Conservation (phyloP, 1,139 yeast species). For the Kluyveromyces sp. region DNA sequence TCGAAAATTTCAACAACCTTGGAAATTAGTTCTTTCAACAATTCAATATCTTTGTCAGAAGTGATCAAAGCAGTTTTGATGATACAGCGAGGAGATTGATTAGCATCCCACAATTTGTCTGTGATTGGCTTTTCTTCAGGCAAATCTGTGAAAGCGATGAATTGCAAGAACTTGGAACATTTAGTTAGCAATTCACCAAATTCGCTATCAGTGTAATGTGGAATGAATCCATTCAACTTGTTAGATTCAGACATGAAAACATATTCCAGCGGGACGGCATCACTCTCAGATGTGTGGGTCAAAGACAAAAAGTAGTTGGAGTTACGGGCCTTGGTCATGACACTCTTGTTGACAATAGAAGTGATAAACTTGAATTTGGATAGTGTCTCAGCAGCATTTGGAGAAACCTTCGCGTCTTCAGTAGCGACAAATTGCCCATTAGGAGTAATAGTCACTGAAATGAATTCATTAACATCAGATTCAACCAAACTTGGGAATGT, state of each 20-base stretch:
- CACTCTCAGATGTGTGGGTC: constrained; percentile 68
- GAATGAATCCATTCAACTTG: constrained; percentile 66
- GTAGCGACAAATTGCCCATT: constrained; percentile 41
- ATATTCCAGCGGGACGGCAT: constrained; percentile 60
- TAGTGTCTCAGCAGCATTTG: constrained; percentile 17
- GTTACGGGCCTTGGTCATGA: constrained; percentile 71
- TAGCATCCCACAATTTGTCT: constrained; percentile 35
- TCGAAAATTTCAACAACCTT: constrained; percentile 32
- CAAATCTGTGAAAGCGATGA: constrained; percentile 76
- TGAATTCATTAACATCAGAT: constrained; percentile 49
- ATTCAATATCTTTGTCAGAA: constrained; percentile 15
- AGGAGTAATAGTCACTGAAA: constrained; percentile 56
- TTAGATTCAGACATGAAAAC: constrained; percentile 87
- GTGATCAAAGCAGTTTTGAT: constrained; percentile 23
- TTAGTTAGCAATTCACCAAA: constrained; percentile 42
- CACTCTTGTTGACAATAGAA: constrained; percentile 77
- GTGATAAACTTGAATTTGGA: constrained; percentile 51
- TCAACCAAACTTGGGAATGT: constrained; percentile 37
- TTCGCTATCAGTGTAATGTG: constrained; percentile 39
- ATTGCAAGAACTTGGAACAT: constrained; percentile 50
- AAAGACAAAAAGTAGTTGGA: constrained; percentile 75
- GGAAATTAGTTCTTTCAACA: constrained; percentile 28
- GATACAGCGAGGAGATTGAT: constrained; percentile 43
- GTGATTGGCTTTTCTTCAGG: constrained; percentile 57
- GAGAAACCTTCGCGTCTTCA: constrained; percentile 27